Conservation (phyloP, 306 rosid species). For the Vigna angularis region DNA sequence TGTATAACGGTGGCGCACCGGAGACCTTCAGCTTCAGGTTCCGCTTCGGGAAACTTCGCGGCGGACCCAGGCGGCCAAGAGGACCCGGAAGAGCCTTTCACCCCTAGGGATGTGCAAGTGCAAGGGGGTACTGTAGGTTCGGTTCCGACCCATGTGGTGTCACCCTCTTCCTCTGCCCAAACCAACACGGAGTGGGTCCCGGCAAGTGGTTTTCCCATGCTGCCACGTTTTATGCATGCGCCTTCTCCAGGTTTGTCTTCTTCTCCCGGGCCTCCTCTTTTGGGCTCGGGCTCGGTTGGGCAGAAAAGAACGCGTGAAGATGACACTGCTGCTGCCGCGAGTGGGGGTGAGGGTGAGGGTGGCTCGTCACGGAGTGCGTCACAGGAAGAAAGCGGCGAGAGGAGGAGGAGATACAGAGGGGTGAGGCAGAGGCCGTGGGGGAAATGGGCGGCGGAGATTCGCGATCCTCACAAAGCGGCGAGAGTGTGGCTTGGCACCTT, state of each 20-base stretch:
- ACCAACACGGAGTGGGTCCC: conserved; percentile 48
- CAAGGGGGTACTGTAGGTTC: conserved; percentile 46
- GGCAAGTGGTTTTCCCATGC: conserved; percentile 40
- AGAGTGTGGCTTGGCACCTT: conserved; percentile 98
- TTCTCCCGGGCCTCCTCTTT: conserved; percentile 41
- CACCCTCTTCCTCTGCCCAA: conserved; percentile 45
- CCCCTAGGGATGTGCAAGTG: not conserved
- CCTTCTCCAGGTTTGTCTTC: conserved; percentile 42
- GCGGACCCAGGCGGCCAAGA: conserved; percentile 33
- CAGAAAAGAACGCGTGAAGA: conserved; percentile 79
- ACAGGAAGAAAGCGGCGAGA: conserved; percentile 64
- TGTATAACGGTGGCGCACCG: conserved; percentile 55
- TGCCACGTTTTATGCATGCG: conserved; percentile 47
- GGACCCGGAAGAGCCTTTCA: not conserved
- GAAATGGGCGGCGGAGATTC: conserved; percentile 98
- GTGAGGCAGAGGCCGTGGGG: conserved; percentile 99
- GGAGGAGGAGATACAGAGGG: conserved; percentile 82
- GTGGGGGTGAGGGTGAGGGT: not conserved
- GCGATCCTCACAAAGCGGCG: conserved; percentile 95
- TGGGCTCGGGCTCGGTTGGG: conserved; percentile 51
- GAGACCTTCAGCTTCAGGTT: conserved; percentile 14
- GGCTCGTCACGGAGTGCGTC: conserved; percentile 27
- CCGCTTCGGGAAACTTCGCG: conserved; percentile 25
- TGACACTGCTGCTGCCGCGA: not conserved
- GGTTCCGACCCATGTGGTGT: conserved; percentile 54